Evolutionary conservation across 148 eudicot species (phyloP), one percentile per base, ranked within the genome.

Genomic region (Amaranthus hypochondriacus): DNA sequence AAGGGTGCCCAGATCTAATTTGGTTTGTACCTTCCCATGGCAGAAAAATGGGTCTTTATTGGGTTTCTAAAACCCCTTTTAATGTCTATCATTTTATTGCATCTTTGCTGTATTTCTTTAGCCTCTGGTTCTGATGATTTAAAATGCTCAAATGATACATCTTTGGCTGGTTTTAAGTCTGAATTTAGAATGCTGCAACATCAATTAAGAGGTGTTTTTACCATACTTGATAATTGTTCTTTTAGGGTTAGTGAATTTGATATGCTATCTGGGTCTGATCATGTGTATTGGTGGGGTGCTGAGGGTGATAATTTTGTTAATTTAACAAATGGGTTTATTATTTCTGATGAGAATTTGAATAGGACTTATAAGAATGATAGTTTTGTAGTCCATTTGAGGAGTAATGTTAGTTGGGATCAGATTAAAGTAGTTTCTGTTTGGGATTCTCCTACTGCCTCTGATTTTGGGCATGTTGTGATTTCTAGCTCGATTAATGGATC

Each of bases 281-380:
- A 75, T 78, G 97, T 93, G 65, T 85, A 76, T 69, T 93, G 95
- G 92, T 91, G 97, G 97, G 98, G 97, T 65, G 88, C 97, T 5
- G 28, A 59, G 3, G 97, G 89, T 8, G 86, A 80, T 52, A 80
- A 78, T 85, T 83, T 91, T 65, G 79, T 64, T 9, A 93, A 93
- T 84, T 81, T 93, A 55, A 93, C 97, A 4, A 79, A 73, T 57
- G 98, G 98, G 61, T 93, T 91, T 73, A 73, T 81, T 7, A 80
- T 93, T 21, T 89, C 97, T 21, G 92, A 89, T 77, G 73, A 83
- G 56, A 82, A 76, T 47, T 77, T 93, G 71, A 81, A 91, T 66
- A 80, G 47, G 62, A 87, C 90, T 18, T 91, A 81, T 69, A 91
- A 80, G 62, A 91, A 93, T 82, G 95, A 91, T 43, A 89, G 77